phyloP scores from a whole-genome alignment of 441 rosid species.

The Euphorbia schlechtendalii region DNA sequence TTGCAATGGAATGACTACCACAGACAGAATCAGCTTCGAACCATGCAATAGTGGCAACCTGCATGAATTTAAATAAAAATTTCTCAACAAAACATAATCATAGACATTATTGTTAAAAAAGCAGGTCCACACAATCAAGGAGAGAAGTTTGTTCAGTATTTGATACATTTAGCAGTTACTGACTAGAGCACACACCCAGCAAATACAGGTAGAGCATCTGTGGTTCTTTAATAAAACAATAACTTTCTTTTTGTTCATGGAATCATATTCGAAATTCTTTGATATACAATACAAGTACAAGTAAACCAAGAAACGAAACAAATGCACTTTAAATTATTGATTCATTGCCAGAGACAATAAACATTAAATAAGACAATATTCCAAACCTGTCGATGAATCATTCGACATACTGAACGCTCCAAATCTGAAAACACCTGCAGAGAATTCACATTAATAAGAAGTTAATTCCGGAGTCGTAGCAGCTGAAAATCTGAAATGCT shows the following conservation, averaged over 20 bases:
- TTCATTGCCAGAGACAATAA: too few relatives aligned
- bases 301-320: not conserved
- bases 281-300: not conserved
- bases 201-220: not conserved
- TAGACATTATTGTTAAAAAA: not conserved
- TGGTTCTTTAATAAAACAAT: not conserved
- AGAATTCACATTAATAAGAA: slow-evolving; percentile 6
- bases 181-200: not conserved
- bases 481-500: not conserved
- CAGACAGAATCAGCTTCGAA: slow-evolving; percentile 99
- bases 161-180: not conserved
- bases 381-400: slow-evolving; percentile 92
- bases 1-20: slow-evolving; percentile 87
- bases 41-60: slow-evolving; percentile 99
- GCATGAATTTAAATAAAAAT: slow-evolving; percentile 20
- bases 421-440: slow-evolving; percentile 90
- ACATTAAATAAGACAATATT: slow-evolving; percentile 13
- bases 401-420: slow-evolving; percentile 93
- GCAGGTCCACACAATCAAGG: not conserved
- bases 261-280: not conserved
- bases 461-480: not conserved
- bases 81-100: slow-evolving; percentile 4
- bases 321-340: too few relatives aligned
- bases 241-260: not conserved
- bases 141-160: not conserved